These are phyloP conservation scores for Diaporthe sp. DNA, from an alignment of 2,329 filamentous ascomycete species.

Conservation along the genomic window DNA sequence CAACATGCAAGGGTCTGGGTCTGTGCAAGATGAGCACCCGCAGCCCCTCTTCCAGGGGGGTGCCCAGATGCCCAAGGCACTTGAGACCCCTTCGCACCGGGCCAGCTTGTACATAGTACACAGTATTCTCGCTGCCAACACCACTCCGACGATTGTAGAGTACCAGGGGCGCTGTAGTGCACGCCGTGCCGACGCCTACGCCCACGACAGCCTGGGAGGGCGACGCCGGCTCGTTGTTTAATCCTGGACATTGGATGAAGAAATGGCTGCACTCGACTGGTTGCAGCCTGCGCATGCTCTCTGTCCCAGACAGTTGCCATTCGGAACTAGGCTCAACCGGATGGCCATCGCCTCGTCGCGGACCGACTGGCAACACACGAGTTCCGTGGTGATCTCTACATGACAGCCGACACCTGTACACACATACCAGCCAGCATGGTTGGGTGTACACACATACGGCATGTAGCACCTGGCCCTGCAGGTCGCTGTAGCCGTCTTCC, in stretches of 20 bases:
- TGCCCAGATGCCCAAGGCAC: conserved; percentile 8
- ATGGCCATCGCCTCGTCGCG: background rate
- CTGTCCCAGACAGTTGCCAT: background rate
- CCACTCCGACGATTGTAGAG: background rate
- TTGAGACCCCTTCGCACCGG: conserved; percentile 3
- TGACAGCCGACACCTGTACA: conserved; percentile 8
- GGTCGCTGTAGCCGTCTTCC: conserved; percentile 16
- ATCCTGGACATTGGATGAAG: background rate
- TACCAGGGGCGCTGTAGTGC: background rate
- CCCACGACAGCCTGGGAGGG: background rate
- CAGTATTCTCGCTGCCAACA: background rate
- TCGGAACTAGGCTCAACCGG: conserved; percentile 23
- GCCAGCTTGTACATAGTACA: conserved; percentile 14
- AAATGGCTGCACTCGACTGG: background rate
- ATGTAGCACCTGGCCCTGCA: conserved; percentile 29
- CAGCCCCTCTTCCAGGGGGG: conserved; percentile 30
- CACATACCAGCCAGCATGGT: conserved; percentile 16
- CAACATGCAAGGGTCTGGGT: conserved; percentile 35
- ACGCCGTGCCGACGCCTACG: conserved; percentile 8
- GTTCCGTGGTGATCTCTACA: conserved; percentile 12
- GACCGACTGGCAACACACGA: background rate
- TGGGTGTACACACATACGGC: conserved; percentile 20
- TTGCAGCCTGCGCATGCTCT: conserved; percentile 3
- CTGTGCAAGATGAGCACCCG: conserved; percentile 32
- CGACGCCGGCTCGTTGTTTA: background rate